phyloP scores from a whole-genome alignment of 1,139 yeast genomes.

The Lodderomyces metapsilosis region DNA sequence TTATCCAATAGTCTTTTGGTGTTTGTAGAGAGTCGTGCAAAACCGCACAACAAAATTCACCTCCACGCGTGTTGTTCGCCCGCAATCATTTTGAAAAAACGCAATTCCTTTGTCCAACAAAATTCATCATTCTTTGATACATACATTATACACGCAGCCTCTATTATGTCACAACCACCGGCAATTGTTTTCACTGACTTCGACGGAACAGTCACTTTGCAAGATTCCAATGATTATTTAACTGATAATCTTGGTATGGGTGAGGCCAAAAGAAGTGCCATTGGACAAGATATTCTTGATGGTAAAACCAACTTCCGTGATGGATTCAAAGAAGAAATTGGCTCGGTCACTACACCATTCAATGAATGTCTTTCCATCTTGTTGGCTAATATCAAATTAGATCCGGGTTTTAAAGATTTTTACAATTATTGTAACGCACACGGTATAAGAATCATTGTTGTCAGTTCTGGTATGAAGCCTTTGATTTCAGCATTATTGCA shows the following conservation, averaged over 20 bases:
- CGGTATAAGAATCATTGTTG: constrained; percentile 74
- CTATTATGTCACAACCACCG: constrained; percentile 26
- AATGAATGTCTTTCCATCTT: constrained; percentile 75
- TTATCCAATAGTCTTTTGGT: too few species aligned
- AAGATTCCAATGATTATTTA: constrained; percentile 86
- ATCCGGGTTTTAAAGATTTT: constrained; percentile 85
- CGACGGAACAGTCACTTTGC: constrained; percentile 93
- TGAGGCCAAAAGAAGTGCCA: constrained; percentile 55
- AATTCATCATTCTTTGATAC: too few species aligned
- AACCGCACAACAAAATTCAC: too few species aligned
- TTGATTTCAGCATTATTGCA: constrained; percentile 74
- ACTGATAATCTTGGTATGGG: constrained; percentile 93
- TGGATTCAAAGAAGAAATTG: constrained; percentile 82
- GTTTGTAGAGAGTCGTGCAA: too few species aligned
- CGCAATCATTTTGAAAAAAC: too few species aligned
- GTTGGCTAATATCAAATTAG: constrained; percentile 64
- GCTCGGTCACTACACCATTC: constrained; percentile 72
- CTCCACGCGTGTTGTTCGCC: too few species aligned
- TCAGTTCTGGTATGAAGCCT: constrained; percentile 92
- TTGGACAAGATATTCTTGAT: constrained; percentile 71
- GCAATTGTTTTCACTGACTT: constrained; percentile 94
- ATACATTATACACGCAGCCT: too few species aligned
- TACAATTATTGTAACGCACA: constrained; percentile 74
- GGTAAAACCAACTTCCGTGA: constrained; percentile 73
- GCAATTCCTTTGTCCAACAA: too few species aligned